These are phyloP conservation scores for Cladobotryum protrusum DNA, from an alignment of 2,329 filamentous ascomycete genomes.

Conservation along the genomic window DNA sequence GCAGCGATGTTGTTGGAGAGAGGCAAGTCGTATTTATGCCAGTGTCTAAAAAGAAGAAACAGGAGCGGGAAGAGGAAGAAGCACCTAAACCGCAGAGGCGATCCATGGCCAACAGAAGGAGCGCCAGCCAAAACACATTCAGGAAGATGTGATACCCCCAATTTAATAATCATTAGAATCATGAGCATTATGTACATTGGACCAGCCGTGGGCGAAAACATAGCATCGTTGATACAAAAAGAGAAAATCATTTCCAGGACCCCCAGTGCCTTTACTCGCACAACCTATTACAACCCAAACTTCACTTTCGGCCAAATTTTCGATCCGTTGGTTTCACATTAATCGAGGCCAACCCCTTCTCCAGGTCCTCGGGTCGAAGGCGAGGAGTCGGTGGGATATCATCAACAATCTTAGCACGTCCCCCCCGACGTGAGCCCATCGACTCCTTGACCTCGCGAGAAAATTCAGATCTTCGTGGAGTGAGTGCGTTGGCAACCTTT, in stretches of 20 bases:
- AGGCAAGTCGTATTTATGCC: constrained; percentile 70
- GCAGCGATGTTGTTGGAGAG: constrained; percentile 52
- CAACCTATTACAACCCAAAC: not conserved
- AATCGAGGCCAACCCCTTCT: constrained; percentile 46
- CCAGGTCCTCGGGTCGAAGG: constrained; percentile 48
- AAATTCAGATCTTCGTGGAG: constrained; percentile 56
- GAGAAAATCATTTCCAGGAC: not conserved
- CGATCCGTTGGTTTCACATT: constrained; percentile 30
- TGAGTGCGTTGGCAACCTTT: constrained; percentile 55
- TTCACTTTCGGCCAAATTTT: constrained; percentile 7
- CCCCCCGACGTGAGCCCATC: constrained; percentile 23
- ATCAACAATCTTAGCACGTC: constrained; percentile 41
- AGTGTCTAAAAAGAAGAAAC: constrained; percentile 46
- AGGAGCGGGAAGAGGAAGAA: constrained; percentile 29
- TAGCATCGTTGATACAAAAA: constrained; percentile 6
- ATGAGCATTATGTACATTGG: constrained; percentile 9
- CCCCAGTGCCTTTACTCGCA: not conserved
- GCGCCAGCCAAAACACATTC: constrained; percentile 71
- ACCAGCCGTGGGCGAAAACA: constrained; percentile 11
- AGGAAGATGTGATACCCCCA: constrained; percentile 48
- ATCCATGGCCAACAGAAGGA: constrained; percentile 48
- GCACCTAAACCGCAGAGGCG: constrained; percentile 27
- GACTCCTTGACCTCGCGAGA: constrained; percentile 50
- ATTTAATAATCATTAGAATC: constrained; percentile 1
- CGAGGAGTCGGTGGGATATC: constrained; percentile 56